Conservation (phyloP, 2,329 filamentous ascomycete species). For the Sporothrix sp. region DNA sequence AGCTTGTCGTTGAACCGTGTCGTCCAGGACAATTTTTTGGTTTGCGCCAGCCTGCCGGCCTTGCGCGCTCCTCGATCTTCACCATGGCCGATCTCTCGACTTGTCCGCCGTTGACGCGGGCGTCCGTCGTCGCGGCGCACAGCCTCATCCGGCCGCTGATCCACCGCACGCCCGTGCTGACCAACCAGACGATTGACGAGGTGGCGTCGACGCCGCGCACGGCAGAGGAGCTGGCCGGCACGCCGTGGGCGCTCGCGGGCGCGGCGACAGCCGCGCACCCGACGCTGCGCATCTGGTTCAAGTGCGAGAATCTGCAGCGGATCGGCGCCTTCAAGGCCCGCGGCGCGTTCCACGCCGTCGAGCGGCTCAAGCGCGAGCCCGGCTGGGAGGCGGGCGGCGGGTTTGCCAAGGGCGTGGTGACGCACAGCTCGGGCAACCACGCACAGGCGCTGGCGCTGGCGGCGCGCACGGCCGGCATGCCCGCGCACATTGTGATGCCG, state of each 20-base stretch:
- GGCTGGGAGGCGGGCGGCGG: constrained; percentile 53
- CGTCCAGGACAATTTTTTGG: too few relatives aligned
- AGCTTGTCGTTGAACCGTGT: too few relatives aligned
- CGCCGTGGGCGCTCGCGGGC: constrained; percentile 7
- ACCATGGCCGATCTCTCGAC: constrained; percentile 46
- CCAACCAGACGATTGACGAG: constrained; percentile 61
- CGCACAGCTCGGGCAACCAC: constrained; percentile 90
- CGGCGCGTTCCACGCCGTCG: constrained; percentile 80
- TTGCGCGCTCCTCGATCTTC: not conserved
- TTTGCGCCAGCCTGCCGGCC: not conserved
- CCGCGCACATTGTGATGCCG: constrained; percentile 88
- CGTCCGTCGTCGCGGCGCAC: constrained; percentile 63
- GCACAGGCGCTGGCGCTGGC: constrained; percentile 87
- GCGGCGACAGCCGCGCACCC: constrained; percentile 45
- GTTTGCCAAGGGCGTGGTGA: constrained; percentile 63
- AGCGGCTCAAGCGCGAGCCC: constrained; percentile 53
- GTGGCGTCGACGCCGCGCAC: constrained; percentile 65
- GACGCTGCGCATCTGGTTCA: constrained; percentile 72
- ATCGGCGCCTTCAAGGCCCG: constrained; percentile 89
- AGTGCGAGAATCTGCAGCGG: constrained; percentile 87
- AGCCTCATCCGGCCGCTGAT: constrained; percentile 63
- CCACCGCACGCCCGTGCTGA: constrained; percentile 75
- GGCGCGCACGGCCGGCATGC: constrained; percentile 60
- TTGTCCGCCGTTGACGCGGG: constrained; percentile 57
- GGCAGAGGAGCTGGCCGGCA: constrained; percentile 14